Evolutionary conservation across 495 filamentous ascomycete species (phyloP).

Genomic region (Neurospora hispaniola): DNA sequence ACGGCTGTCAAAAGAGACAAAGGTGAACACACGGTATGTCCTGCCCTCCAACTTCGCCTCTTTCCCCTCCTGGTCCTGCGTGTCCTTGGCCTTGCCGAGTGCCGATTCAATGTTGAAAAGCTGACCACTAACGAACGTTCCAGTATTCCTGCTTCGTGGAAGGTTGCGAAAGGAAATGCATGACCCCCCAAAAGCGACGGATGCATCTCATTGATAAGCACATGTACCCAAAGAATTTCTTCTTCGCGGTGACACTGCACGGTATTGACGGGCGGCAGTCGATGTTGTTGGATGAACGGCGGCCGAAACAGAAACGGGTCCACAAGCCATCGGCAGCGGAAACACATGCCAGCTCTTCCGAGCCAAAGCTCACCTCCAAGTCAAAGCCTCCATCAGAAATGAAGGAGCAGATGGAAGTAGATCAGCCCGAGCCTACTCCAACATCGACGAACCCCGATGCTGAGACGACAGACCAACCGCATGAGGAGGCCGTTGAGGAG

Average conservation of each 20-base stretch:
- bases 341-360: not conserved
- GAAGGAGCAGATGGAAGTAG: not conserved
- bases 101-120: not conserved
- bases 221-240: conserved; percentile 83
- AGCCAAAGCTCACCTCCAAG: conserved; percentile 16
- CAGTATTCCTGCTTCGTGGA: conserved; percentile 87
- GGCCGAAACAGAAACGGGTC: conserved; percentile 4
- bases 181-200: conserved; percentile 68
- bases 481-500: conserved; percentile 2
- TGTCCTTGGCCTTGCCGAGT: not conserved
- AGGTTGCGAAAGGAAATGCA: conserved; percentile 77
- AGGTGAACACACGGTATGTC: conserved; percentile 77
- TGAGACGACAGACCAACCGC: not conserved
- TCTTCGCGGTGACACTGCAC: conserved; percentile 78
- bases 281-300: conserved; percentile 48
- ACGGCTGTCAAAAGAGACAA: conserved; percentile 55
- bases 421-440: not conserved
- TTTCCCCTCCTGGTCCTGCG: not conserved
- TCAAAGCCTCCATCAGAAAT: conserved; percentile 1
- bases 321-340: conserved; percentile 28
- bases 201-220: conserved; percentile 92
- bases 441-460: not conserved
- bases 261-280: conserved; percentile 79
- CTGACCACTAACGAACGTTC: conserved; percentile 1
- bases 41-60: not conserved